Base-by-base conservation (phyloP, 1,284 basidiomycete genomes). In the Stereum hirsutum region DNA sequence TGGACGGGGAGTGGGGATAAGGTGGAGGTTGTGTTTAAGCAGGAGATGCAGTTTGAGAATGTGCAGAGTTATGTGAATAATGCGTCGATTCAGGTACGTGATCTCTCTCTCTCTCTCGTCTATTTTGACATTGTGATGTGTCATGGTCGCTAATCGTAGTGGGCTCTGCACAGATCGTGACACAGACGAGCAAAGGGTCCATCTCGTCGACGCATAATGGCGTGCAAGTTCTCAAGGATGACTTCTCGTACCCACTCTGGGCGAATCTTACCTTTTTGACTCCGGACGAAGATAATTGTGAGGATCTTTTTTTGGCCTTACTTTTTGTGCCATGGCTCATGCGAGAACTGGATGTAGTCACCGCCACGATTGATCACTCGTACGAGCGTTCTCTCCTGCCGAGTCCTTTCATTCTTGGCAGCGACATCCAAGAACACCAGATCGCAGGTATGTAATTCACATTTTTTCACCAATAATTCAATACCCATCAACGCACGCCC, bases 161-260 rank as follows among this genome's bases (percentile, higher is more conserved):
- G n/a, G n/a, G n/a, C n/a, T n/a, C 15, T 20, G 21, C 8, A 6
- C 49, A 84, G 80, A 75, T 74, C 43, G 64, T 86, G n/a, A 62
- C 68, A 27, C 84, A 87, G 60, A 67, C 63, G 1, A 69, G 79
- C 5, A 68, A 63, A 1, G 84, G 84, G 6, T 58, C 58, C 10
- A 66, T 76, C 15, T 46, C 59, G 11, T 83, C 81, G 14, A 72
- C 68, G 0, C 82, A 86, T 54, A 80, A 85, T 47, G 75, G 72
- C 6, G 61, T 70, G 2, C 50, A 66, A 5, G 58, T 63, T 1
- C 59, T 85, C 14, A 50, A 61, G 5, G 85, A 88, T 53, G 52
- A 61, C 1, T 85, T 83, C 59, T 70, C 70, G 3, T 86, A 77
- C 53, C 84, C 84, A 0, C 53, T 87, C 23, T 68, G 66, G 50